Conservation (phyloP, 2,329 filamentous ascomycete genomes). For the Epichloe elymi region DNA sequence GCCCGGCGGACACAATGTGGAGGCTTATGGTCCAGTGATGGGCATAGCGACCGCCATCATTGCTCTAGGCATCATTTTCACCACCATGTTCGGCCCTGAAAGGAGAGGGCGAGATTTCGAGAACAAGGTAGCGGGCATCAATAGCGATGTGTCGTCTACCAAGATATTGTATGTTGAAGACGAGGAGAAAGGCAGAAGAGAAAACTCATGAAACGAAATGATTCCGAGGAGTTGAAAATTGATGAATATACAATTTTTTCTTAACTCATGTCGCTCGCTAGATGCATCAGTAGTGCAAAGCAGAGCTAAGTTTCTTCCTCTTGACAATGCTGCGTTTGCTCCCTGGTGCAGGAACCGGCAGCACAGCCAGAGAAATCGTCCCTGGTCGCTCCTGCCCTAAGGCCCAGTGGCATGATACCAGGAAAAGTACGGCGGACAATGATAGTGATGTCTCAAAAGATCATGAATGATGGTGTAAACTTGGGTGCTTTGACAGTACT, state of each 20-base stretch:
- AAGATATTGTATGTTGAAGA: slow-evolving; percentile 19
- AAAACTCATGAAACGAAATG: slow-evolving; percentile 4
- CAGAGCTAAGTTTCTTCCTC: background rate
- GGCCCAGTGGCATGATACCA: too few relatives aligned
- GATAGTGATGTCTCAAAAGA: too few relatives aligned
- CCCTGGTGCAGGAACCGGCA: too few relatives aligned
- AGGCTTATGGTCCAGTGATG: slow-evolving; percentile 66
- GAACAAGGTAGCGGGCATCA: slow-evolving; percentile 30
- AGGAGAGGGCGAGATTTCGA: slow-evolving; percentile 60
- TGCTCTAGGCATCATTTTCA: slow-evolving; percentile 52
- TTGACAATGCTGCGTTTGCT: too few relatives aligned
- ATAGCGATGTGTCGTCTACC: slow-evolving; percentile 11
- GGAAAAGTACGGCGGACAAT: too few relatives aligned
- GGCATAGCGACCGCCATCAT: slow-evolving; percentile 67
- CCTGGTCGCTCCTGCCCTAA: too few relatives aligned
- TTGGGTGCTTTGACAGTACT: too few relatives aligned
- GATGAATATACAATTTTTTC: background rate
- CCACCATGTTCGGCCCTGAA: slow-evolving; percentile 60
- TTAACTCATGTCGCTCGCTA: too few relatives aligned
- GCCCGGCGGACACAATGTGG: slow-evolving; percentile 40
- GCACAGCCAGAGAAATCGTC: too few relatives aligned
- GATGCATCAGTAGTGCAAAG: background rate
- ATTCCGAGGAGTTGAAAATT: background rate
- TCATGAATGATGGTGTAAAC: too few relatives aligned
- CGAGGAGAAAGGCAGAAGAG: slow-evolving; percentile 17